Conservation (phyloP, 2,329 filamentous ascomycete species). For the Xylaria sp. region DNA sequence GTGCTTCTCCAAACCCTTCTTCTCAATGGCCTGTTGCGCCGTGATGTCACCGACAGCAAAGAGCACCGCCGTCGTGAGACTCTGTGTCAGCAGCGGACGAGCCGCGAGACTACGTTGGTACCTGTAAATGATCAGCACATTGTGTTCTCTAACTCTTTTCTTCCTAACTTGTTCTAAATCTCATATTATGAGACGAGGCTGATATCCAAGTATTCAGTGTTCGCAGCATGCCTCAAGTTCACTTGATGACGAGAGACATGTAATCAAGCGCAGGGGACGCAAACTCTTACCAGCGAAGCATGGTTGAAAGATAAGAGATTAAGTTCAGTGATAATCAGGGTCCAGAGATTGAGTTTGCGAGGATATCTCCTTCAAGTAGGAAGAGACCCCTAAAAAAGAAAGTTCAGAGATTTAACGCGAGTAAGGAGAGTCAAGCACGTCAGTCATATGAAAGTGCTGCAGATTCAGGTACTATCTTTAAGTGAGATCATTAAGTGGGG, state of each 20-base stretch:
- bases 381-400: background rate
- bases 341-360: constrained; percentile 16
- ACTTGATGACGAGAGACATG: background rate
- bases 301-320: constrained; percentile 36
- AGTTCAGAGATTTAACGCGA: constrained; percentile 19
- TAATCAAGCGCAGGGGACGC: background rate
- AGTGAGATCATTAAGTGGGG: constrained; percentile 34
- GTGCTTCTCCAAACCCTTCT: constrained; percentile 79
- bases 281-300: constrained; percentile 47
- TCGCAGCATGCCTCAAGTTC: constrained; percentile 3
- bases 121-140: constrained; percentile 58
- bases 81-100: constrained; percentile 88
- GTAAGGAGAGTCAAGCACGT: constrained; percentile 10
- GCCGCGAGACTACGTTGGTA: constrained; percentile 86
- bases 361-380: constrained; percentile 19
- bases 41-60: constrained; percentile 92
- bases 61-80: constrained; percentile 87
- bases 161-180: background rate
- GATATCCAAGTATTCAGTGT: background rate
- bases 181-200: constrained; percentile 3
- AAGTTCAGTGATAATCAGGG: constrained; percentile 17
- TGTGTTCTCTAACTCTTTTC: background rate
- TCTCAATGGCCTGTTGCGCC: constrained; percentile 91
- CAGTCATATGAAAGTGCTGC: constrained; percentile 12
- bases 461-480: constrained; percentile 5